These are phyloP conservation scores for Monosporascus sp. DNA, from an alignment of 2,329 filamentous ascomycete species.

Conservation along the genomic window DNA sequence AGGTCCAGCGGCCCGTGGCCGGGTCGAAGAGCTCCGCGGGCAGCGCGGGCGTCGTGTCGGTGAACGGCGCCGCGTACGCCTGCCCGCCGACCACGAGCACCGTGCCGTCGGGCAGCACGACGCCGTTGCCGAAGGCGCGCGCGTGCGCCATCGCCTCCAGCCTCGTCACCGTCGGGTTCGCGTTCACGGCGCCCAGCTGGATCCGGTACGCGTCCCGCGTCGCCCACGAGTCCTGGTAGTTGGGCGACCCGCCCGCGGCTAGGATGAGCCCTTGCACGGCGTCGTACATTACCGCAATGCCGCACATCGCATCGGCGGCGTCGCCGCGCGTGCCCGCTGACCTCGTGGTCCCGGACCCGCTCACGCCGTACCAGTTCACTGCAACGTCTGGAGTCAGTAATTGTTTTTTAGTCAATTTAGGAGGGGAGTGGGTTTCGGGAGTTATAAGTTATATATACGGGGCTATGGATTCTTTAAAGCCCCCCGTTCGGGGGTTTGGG, in stretches of 20 bases:
- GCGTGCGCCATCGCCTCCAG: conserved; percentile 31
- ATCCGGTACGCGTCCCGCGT: conserved; percentile 40
- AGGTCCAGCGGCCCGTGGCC: conserved; percentile 26
- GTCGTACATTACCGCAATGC: conserved; percentile 48
- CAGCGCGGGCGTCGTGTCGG: conserved; percentile 29
- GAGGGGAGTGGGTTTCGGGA: too few relatives aligned
- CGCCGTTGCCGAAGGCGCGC: conserved; percentile 35
- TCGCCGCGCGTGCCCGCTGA: conserved; percentile 37
- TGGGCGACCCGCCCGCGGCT: conserved; percentile 39
- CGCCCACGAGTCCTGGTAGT: conserved; percentile 34
- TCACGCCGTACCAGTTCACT: conserved; percentile 48
- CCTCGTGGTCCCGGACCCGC: conserved; percentile 31
- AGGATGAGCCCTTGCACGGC: conserved; percentile 45
- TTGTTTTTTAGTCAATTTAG: too few relatives aligned
- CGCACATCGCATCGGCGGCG: conserved; percentile 45
- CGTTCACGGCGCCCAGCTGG: conserved; percentile 29
- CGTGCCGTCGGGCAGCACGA: conserved; percentile 37
- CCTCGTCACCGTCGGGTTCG: conserved; percentile 21
- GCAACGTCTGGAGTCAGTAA: too few relatives aligned
- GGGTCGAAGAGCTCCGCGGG: conserved; percentile 37
- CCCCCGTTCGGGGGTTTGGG: too few relatives aligned
- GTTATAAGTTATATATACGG: too few relatives aligned
- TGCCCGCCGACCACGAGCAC: conserved; percentile 38
- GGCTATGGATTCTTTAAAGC: too few relatives aligned
- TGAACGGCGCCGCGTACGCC: conserved; percentile 30